A percentile compares a stretch with the other conserved stretches of the same genome.
These are phyloP conservation scores for Myriosclerotinia duriaeana DNA, from an alignment of 2,329 filamentous ascomycete genomes.

Conservation along the genomic window DNA sequence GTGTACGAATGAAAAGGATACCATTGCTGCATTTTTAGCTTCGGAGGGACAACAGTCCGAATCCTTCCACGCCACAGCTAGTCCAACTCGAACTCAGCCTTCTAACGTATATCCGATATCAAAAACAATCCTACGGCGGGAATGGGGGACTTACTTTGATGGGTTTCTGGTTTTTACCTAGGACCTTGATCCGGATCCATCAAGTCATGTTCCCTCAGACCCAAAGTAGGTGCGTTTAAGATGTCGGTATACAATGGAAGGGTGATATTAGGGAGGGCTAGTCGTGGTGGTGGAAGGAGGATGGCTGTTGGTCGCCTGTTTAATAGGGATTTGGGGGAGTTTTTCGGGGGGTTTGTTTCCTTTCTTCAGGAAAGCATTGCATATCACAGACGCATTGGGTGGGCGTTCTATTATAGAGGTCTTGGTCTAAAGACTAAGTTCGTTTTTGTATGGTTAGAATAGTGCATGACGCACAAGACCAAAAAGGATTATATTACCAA, in stretches of 20 bases:
- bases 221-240: not conserved
- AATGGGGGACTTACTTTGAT: conserved; percentile 8
- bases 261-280: conserved; percentile 6
- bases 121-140: not conserved
- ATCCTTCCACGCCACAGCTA: not conserved
- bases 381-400: not conserved
- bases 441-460: conserved; percentile 4
- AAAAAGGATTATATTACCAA: conserved; percentile 2
- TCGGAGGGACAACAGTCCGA: not conserved
- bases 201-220: not conserved
- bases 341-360: not conserved
- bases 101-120: not conserved
- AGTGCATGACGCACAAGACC: not conserved
- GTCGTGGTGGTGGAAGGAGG: not conserved
- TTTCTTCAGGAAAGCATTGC: not conserved
- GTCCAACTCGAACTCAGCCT: conserved; percentile 11
- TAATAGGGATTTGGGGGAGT: not conserved
- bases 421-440: conserved; percentile 5
- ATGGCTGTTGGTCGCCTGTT: not conserved
- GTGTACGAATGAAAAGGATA: not conserved
- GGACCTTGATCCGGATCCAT: conserved; percentile 17
- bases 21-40: not conserved
- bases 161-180: conserved; percentile 15
- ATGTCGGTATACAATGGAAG: not conserved
- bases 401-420: not conserved